A percentile compares a stretch with the other conserved stretches of the same genome.
Evolutionary conservation across 140 eudicot genomes (phyloP).

Genomic region (Cichorium intybus): DNA sequence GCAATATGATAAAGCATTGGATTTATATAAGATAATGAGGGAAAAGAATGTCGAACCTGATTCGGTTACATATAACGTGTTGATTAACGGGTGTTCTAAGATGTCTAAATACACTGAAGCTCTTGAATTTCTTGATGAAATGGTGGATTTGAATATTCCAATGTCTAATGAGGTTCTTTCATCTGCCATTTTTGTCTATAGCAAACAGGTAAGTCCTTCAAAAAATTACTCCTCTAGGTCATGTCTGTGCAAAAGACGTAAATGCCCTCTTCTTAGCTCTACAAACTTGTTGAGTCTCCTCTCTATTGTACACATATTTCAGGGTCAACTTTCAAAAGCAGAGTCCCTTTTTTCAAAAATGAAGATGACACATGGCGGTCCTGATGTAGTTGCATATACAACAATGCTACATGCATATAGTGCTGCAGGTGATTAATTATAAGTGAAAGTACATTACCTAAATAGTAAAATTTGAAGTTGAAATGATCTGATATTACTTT

Average conservation of each 20-base stretch:
- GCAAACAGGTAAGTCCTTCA: constrained; percentile 67
- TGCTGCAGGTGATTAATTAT: constrained; percentile 51
- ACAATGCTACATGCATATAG: constrained; percentile 83
- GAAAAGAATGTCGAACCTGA: constrained; percentile 75
- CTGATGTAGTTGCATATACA: constrained; percentile 87
- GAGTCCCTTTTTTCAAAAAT: constrained; percentile 66
- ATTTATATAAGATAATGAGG: constrained; percentile 57
- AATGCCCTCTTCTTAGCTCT: not conserved
- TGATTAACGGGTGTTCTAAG: constrained; percentile 85
- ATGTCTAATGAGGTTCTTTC: constrained; percentile 82
- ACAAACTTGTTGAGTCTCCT: not conserved
- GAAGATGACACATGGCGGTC: constrained; percentile 59
- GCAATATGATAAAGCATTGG: constrained; percentile 69
- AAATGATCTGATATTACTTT: not conserved
- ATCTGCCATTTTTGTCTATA: constrained; percentile 76
- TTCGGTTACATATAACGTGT: constrained; percentile 70
- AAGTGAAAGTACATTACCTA: not conserved
- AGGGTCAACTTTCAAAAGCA: constrained; percentile 77
- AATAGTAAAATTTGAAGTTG: not conserved
- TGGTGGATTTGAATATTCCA: constrained; percentile 52
- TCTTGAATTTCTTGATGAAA: constrained; percentile 64
- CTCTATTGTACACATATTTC: constrained; percentile 7
- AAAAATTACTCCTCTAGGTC: not conserved
- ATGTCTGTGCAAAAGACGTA: not conserved
- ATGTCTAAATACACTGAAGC: constrained; percentile 82